These are phyloP conservation scores for Sporisorium reilianum DNA, from an alignment of 1,284 basidiomycete genomes.

Conservation along the genomic window DNA sequence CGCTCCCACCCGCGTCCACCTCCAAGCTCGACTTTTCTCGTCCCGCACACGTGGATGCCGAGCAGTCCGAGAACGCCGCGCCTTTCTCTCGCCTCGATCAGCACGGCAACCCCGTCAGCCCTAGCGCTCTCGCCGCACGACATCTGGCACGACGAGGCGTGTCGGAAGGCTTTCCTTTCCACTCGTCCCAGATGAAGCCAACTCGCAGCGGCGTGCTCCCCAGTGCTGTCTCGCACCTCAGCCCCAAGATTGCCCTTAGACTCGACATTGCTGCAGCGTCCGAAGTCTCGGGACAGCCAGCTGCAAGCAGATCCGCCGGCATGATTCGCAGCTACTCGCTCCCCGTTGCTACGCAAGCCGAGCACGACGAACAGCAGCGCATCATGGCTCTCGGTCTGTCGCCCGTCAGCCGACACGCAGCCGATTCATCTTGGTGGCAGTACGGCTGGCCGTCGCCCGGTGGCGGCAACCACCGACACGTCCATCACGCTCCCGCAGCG, in stretches of 20 bases:
- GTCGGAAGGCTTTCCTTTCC: conserved; percentile 28
- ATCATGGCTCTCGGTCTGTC: conserved; percentile 50
- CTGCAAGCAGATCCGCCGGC: conserved; percentile 31
- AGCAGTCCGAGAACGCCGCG: conserved; percentile 25
- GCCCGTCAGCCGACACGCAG: conserved; percentile 19
- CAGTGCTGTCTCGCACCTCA: conserved; percentile 4
- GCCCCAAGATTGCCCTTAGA: conserved; percentile 27
- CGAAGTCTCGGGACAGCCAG: conserved; percentile 11
- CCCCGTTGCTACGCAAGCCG: conserved; percentile 60
- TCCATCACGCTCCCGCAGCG: conserved; percentile 14
- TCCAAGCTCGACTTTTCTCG: conserved; percentile 5
- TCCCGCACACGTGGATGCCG: conserved; percentile 5
- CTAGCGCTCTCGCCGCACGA: conserved; percentile 29
- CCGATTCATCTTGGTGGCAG: conserved; percentile 49
- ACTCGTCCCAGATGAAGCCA: conserved; percentile 9
- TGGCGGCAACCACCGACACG: conserved; percentile 38
- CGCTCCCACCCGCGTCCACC: conserved; percentile 26
- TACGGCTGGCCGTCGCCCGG: conserved; percentile 50
- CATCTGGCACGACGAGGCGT: conserved; percentile 34
- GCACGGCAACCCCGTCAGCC: background rate
- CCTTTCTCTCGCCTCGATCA: conserved; percentile 4
- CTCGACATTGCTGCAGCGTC: conserved; percentile 40
- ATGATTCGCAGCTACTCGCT: conserved; percentile 61
- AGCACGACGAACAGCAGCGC: conserved; percentile 56
- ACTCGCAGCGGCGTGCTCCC: conserved; percentile 8